These are phyloP conservation scores for Logfia minima DNA, from an alignment of 129 eudicot species.

Conservation along the genomic window DNA sequence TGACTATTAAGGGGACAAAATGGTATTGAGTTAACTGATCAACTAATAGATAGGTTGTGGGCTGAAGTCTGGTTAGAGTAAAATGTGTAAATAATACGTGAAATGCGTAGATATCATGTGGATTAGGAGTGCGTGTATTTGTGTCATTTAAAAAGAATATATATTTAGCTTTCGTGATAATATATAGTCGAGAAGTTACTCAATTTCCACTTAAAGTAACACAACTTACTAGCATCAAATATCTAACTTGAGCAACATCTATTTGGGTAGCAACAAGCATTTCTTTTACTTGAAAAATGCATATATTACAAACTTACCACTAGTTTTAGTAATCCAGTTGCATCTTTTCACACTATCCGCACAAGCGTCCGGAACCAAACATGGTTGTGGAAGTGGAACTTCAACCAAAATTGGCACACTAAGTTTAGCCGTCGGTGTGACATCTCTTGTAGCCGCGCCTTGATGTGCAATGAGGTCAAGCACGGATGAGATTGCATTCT, in stretches of 20 bases:
- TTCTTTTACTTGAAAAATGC: neutral
- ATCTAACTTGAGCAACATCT: too few species aligned
- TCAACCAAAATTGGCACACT: conserved; percentile 4
- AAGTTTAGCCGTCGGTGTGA: conserved; percentile 7
- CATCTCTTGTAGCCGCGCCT: conserved; percentile 21
- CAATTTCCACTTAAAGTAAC: neutral
- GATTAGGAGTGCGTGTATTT: too few species aligned
- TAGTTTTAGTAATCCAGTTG: conserved; percentile 74
- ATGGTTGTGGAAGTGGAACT: conserved; percentile 27
- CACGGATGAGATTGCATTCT: conserved; percentile 56
- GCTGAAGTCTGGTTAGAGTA: neutral
- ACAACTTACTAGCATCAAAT: too few species aligned
- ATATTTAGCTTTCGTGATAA: too few species aligned
- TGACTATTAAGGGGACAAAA: too few species aligned
- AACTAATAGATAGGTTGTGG: neutral
- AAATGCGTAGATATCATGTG: neutral
- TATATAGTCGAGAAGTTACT: too few species aligned
- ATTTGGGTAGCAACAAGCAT: too few species aligned
- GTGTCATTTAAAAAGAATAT: neutral
- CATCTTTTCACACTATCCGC: conserved; percentile 63
- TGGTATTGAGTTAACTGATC: too few species aligned
- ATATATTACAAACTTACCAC: conserved; percentile 53
- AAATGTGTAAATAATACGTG: too few species aligned
- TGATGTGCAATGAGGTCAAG: conserved; percentile 45
- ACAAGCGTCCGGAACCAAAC: conserved; percentile 13